Conservation (phyloP, 768 basidiomycete species). For the Suillus lakei region DNA sequence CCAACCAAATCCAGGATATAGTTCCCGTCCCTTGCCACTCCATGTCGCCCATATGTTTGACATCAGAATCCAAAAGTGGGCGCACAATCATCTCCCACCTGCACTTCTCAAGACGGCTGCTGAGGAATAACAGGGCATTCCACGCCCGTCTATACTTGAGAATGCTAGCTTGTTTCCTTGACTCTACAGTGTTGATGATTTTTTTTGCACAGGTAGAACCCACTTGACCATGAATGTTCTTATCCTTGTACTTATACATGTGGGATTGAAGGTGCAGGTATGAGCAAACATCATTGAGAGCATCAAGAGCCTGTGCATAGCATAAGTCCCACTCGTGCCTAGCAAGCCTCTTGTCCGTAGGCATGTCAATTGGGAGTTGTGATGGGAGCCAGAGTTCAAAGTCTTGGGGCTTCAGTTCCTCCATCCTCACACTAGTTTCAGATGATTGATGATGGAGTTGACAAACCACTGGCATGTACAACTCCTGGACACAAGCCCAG, state of each 20-base stretch:
- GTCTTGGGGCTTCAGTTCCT: background rate
- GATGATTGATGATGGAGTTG: background rate
- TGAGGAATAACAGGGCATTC: background rate
- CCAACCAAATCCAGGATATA: background rate
- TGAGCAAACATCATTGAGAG: constrained; percentile 32
- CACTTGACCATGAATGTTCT: constrained; percentile 7
- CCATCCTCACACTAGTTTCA: too few species aligned
- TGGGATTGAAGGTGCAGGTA: constrained; percentile 32
- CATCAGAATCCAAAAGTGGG: background rate
- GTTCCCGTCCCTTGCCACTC: background rate
- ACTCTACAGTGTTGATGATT: background rate
- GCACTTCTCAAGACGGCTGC: background rate
- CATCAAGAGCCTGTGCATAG: constrained; percentile 33
- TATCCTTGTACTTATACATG: constrained; percentile 37
- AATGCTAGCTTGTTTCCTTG: background rate
- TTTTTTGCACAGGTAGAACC: background rate
- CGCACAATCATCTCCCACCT: background rate
- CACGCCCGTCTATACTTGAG: background rate
- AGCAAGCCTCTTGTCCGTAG: background rate
- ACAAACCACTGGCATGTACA: background rate
- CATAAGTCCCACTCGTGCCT: constrained; percentile 33
- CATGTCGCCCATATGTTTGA: background rate
- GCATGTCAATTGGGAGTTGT: background rate
- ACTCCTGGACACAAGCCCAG: background rate
- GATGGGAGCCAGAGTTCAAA: background rate